A percentile compares a stretch with the other conserved stretches of the same genome.
Evolutionary conservation across 164 flowering plant genomes (phyloP).

Genomic region (Saururus chinensis): DNA sequence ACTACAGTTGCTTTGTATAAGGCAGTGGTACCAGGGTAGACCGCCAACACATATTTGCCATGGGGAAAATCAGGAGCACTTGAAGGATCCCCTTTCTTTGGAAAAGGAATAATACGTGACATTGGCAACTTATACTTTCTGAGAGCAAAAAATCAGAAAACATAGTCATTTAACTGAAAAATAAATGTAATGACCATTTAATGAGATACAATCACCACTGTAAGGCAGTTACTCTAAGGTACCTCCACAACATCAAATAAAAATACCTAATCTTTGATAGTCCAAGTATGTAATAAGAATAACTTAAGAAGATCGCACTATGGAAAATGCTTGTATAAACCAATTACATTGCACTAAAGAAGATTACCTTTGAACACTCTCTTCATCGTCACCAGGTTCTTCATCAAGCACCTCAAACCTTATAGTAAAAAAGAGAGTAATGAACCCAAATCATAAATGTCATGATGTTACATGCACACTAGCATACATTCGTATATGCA

Average conservation of each 20-base stretch:
- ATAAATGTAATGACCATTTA: background rate
- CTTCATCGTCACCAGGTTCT: conserved; percentile 99
- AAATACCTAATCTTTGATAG: no score
- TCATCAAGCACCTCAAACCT: conserved; percentile 95
- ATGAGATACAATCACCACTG: background rate
- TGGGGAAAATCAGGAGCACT: conserved; percentile 61
- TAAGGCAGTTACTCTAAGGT: no score
- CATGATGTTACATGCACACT: background rate
- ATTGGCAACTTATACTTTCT: conserved; percentile 81
- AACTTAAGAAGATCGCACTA: background rate
- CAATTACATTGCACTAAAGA: conserved; percentile 3
- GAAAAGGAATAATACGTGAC: conserved; percentile 74
- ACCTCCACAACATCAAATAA: no score
- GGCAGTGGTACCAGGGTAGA: conserved; percentile 92
- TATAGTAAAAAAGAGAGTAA: conserved; percentile 4
- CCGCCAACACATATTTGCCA: conserved; percentile 87
- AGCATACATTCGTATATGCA: no score
- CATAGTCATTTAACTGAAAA: background rate
- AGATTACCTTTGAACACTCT: conserved; percentile 68
- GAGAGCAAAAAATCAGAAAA: conserved; percentile 8
- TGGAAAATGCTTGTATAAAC: background rate
- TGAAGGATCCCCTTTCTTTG: conserved; percentile 63
- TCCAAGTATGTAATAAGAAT: no score
- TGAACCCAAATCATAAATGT: background rate
- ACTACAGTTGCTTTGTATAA: conserved; percentile 94